Percentiles rank a stretch among this genome's conserved stretches.
These are phyloP conservation scores for Aquilaria sinensis DNA, from an alignment of 345 rosid species.

Conservation along the genomic window DNA sequence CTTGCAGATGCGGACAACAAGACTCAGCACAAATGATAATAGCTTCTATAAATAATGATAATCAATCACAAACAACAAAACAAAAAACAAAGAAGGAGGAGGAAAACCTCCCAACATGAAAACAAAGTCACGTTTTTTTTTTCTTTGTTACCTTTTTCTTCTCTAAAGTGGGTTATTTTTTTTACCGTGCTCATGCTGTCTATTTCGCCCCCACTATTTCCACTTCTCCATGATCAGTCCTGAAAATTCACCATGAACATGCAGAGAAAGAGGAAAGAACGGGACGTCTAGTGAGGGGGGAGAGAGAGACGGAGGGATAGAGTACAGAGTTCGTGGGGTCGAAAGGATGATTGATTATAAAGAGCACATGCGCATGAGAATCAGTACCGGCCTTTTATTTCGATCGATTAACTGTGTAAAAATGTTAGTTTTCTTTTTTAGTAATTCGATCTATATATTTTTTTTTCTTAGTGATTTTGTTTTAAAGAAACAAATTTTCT, in stretches of 20 bases:
- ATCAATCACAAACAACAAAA: neutral
- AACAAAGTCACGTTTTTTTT: neutral
- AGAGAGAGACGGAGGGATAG: neutral
- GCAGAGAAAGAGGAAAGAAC: conserved; percentile 16
- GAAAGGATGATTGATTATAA: conserved; percentile 9
- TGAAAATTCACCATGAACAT: conserved; percentile 23
- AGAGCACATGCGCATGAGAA: conserved; percentile 15
- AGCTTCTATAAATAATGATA: neutral
- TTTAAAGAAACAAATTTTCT: neutral
- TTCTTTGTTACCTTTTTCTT: conserved; percentile 2
- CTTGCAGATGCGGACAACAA: conserved; percentile 7
- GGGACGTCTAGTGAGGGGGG: neutral
- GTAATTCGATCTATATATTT: no score
- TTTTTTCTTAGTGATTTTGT: no score
- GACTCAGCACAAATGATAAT: no score
- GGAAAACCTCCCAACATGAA: neutral
- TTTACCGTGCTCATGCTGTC: neutral
- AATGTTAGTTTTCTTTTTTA: neutral
- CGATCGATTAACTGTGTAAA: conserved; percentile 6
- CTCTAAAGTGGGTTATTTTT: neutral
- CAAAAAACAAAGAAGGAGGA: neutral
- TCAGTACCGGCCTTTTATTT: conserved; percentile 6
- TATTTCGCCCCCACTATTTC: conserved; percentile 14
- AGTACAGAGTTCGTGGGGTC: conserved; percentile 9
- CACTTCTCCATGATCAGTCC: conserved; percentile 16